A percentile compares a stretch with the other conserved stretches of the same genome.
Conservation (phyloP, 257 asterid genomes). For the Linderniella brevidens region DNA sequence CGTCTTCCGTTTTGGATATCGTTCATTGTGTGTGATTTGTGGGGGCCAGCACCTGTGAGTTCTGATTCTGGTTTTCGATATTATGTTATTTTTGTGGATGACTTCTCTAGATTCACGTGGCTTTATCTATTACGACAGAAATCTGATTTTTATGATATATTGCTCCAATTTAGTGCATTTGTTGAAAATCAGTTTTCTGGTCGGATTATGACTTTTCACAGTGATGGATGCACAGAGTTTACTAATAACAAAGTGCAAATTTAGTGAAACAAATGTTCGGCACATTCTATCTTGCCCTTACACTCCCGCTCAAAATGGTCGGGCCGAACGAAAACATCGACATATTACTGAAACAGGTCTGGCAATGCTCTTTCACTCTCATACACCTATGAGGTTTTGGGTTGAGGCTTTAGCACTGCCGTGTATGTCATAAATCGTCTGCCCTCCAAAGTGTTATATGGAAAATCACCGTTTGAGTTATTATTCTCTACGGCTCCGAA, state of each 20-base stretch:
- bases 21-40: constrained; percentile 1
- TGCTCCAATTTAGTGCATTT: not conserved
- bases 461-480: not conserved
- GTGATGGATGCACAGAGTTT: not conserved
- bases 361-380: too few relatives aligned
- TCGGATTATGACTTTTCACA: not conserved
- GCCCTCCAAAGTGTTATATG: not conserved
- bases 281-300: not conserved
- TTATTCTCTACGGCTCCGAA: not conserved
- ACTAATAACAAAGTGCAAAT: not conserved
- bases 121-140: too few relatives aligned
- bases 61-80: not conserved
- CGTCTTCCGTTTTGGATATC: not conserved
- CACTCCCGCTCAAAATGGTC: too few relatives aligned
- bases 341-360: too few relatives aligned
- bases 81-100: constrained; percentile 1
- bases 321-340: not conserved
- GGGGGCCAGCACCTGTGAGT: not conserved
- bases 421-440: not conserved
- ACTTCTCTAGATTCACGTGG: not conserved
- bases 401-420: not conserved
- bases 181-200: not conserved
- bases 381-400: too few relatives aligned
- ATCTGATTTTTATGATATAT: too few relatives aligned
- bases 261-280: not conserved